Base-by-base conservation (phyloP, 106 monocot genomes). In the Apostasia ramifera region DNA sequence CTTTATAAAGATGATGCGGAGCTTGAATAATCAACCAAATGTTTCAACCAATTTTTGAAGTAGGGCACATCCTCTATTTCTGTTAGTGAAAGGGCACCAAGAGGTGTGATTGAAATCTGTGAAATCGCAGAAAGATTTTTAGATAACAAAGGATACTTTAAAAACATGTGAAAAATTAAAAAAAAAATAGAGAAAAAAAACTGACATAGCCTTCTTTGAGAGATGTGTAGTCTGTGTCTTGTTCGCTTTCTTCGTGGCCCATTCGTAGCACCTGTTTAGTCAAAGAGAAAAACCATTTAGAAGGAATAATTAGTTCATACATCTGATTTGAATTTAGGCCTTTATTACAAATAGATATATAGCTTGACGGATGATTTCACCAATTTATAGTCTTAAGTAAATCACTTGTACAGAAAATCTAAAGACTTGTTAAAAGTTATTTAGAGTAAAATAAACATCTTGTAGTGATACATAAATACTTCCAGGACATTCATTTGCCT, bases 201-300 rank as follows among this genome's bases (percentile, higher is more conserved):
- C 89, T 93, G 39, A 93, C 93, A 82, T 82, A 93, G 81, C 93
- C 93, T 66, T 86, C 81, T 55, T 84, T 40, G 8, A 93, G 81
- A 56, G 82, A 71, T 62, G 26, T 67, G 52, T 78, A 78, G 79
- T 93, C 93, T 5, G 70, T 67, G 57, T 86, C 89, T 40, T 82
- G 74, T 60, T 78, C 92, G n/a, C 69, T 76, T 55, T 74, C 76
- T 55, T 74, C 59, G 50, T 48, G 53, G 11, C 15, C 57, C 40
- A 4, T 53, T 48, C 53, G 58, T 5, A 11, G 47, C 59, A 77
- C 46, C 77, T 74, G 40, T 71, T 13, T 73, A 44, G 63, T 51
- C 40, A 63, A 71, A 63, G 48, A 15, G 2, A 58, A 57, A 59
- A 7, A 47, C 45, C n/a, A 60, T 60, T 8, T 39, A 40, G 59